These are phyloP conservation scores for Sphagnum contortum DNA, from an alignment of 225 moss, liverwort and hornwort species.

Conservation along the genomic window DNA sequence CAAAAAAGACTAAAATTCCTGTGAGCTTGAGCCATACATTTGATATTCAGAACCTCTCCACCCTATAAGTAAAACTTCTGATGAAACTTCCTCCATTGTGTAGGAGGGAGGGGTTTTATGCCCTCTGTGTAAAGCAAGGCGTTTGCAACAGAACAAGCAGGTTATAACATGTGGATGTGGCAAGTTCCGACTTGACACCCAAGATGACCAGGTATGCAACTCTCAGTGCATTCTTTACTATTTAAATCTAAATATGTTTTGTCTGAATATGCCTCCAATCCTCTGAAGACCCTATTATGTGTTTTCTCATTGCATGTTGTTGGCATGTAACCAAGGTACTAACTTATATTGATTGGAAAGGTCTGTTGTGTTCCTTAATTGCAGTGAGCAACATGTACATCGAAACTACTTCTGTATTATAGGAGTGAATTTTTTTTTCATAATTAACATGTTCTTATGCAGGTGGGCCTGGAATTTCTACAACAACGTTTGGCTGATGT, in stretches of 20 bases:
- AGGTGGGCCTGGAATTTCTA: slow-evolving; percentile 78
- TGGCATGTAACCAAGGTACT: background rate
- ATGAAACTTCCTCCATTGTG: background rate
- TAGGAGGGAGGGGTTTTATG: slow-evolving; percentile 72
- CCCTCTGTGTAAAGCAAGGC: slow-evolving; percentile 68
- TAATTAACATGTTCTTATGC: slow-evolving; percentile 8
- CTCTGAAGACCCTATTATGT: too few species aligned
- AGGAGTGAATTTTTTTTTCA: background rate
- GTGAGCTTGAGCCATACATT: too few species aligned
- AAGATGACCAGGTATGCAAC: slow-evolving; percentile 66
- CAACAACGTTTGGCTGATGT: slow-evolving; percentile 71
- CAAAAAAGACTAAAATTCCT: too few species aligned
- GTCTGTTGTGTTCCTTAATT: background rate
- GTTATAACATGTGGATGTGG: slow-evolving; percentile 76
- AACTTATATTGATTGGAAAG: background rate
- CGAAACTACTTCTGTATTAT: background rate
- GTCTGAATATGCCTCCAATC: background rate
- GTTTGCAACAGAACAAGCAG: slow-evolving; percentile 58
- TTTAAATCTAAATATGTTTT: background rate
- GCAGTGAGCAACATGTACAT: background rate
- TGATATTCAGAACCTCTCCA: too few species aligned
- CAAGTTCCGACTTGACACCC: slow-evolving; percentile 72
- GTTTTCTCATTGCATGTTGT: too few species aligned
- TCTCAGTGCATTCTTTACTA: background rate
- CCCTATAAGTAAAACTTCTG: too few species aligned